A percentile compares a stretch with the other conserved stretches of the same genome.
phyloP scores from a whole-genome alignment of 129 eudicot genomes.

The sunflower (Helianthus annuus) region HanXRQr2.0-SUNRISE NC_035448.2:352293-352792 shows the following conservation, averaged over 20 bases:
- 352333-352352: background rate
- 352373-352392: background rate
- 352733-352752: background rate
- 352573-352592: background rate
- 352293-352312: background rate
- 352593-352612: background rate
- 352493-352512: no score
- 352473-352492: no score
- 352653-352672: background rate
- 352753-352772: background rate
- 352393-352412: background rate
- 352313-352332: background rate
- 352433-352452: no score
- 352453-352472: no score
- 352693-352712: slow-evolving; percentile 1
- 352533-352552: background rate
- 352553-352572: background rate
- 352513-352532: background rate
- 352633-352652: background rate
- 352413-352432: background rate
- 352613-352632: background rate
- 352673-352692: background rate
- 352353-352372: background rate
- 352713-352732: background rate
- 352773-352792: background rate